A percentile compares a stretch with the other conserved stretches of the same genome.
Conservation (phyloP, 2,329 filamentous ascomycete genomes). For the Fusarium goolgardi region DNA sequence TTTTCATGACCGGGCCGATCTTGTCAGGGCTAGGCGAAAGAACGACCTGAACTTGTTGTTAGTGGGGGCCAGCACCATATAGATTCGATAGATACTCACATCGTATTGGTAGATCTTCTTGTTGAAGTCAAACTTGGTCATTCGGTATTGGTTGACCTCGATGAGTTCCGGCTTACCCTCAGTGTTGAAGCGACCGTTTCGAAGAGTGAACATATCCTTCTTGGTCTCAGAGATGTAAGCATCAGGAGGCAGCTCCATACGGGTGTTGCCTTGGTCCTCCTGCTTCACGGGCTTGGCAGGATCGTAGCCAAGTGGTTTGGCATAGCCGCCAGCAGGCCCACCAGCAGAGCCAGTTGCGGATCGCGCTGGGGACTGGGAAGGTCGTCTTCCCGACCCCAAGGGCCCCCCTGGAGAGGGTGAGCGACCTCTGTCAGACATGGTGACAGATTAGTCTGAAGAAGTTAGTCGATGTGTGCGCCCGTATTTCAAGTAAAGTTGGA, state of each 20-base stretch:
- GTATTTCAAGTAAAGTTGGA: constrained; percentile 2
- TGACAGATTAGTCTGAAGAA: constrained; percentile 10
- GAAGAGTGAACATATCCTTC: constrained; percentile 52
- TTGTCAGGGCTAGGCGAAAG: constrained; percentile 74
- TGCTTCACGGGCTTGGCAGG: constrained; percentile 54
- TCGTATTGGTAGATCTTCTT: constrained; percentile 84
- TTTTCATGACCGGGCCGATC: constrained; percentile 72
- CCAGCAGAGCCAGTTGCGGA: constrained; percentile 36
- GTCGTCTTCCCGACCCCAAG: constrained; percentile 29
- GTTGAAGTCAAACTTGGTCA: constrained; percentile 67
- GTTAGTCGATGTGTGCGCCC: constrained; percentile 8
- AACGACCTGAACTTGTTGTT: constrained; percentile 62
- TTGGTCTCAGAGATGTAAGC: constrained; percentile 58
- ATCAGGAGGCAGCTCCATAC: constrained; percentile 69
- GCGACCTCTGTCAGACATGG: constrained; percentile 52
- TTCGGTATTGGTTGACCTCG: constrained; percentile 79
- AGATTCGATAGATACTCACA: constrained; percentile 64
- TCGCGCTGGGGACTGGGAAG: constrained; percentile 38
- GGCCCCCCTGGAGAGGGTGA: constrained; percentile 42
- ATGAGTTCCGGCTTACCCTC: constrained; percentile 66
- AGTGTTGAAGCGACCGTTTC: constrained; percentile 62
- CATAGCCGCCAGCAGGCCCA: constrained; percentile 40
- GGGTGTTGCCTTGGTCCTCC: constrained; percentile 55
- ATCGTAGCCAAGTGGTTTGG: constrained; percentile 56
- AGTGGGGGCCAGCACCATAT: neutral